Evolutionary conservation across 495 filamentous ascomycete genomes (phyloP), one percentile per base, ranked within the genome.

Genomic region (Wilcoxina mikolae): DNA sequence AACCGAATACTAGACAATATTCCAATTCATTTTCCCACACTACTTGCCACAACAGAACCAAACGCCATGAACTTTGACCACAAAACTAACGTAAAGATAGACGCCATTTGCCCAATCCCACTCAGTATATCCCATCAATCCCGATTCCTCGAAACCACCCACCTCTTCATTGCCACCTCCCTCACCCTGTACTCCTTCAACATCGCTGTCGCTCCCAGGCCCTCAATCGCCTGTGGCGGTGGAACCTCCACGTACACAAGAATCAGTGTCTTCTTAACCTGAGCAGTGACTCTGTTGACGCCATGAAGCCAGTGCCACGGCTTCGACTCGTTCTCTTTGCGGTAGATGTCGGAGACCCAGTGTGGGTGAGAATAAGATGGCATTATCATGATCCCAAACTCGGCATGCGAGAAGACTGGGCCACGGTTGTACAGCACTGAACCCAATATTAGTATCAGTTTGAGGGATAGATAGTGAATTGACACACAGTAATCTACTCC

Each of bases 221-320:
- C 62, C 3, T 75, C 70, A 47, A 68, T 67, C 27, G 68, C 64
- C 15, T 67, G 50, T 3, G 89, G 87, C 9, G 83, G 77, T 5
- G 93, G 93, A 11, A 96, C 73, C 56, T 99, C 90, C 1, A 96
- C 90, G 66, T 90, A 99, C 54, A 80, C 79, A 11, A 96, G 62
- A 29, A 95, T 80, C 58, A 96, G 62, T 12, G 77, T 91, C 74
- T 99, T 99, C 61, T 80, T 76, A 4, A 94, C 91, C 59, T 89
- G 84, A 5, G 77, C 78, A 56, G 94, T 82, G n/a, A 96, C 88
- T 12, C 91, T 79, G 62, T 94, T 94, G 35, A 94, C 76, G 38
- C 84, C 82, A 71, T 94, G 88, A 53, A 96, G 68, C 89, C 87
- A 95, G 72, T 85, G 84, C 91, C 93, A 96, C 69, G 49, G 72